Evolutionary conservation across 371 early-diverging fungal species (phyloP), one percentile per base, ranked within the genome.

Genomic region (Zopfochytrium polystomum): DNA sequence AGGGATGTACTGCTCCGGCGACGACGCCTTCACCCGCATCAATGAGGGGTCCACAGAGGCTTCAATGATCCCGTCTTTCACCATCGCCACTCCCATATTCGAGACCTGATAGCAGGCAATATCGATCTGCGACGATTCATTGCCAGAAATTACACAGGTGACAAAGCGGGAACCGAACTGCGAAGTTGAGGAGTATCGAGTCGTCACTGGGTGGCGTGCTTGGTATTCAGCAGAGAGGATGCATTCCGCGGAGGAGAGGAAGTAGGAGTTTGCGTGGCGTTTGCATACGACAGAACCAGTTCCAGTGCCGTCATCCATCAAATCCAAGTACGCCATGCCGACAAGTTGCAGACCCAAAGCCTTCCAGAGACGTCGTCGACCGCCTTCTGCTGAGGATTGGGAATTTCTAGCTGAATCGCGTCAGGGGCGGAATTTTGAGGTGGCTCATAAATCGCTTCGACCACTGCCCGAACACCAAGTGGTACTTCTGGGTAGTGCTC

Each of bases 291-390:
- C 95, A 18, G 83, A 93, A 6, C 93, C 91, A 31, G 76, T 72
- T 6, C 89, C 89, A 0, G 82, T 80, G 0, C 92, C 90, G 60
- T 95, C 90, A 67, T 96, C 93, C 2, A 83, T 68, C 47, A 99
- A 76, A 72, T 99, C 97, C 0, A 98, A 95, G 68, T 90, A 97
- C 2, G 97, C 86, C 89, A 96, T 90, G 25, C 99, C 99, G 18
- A 86, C 77, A 33, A 80, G 68, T 52, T 79, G 74, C 27, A 96
- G 80, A 2, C 93, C 95, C 64, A 96, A 88, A 0, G 78, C 73
- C 1, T n/a, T n/a, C 68, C 73, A 0, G 93, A 92, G 32, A 89
- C 82, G 15, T 79, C 77, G 23, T 89, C 85, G 2, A 89, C 83
- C 13, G 71, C 22, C 15, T 62, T 27, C 71, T 74, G 27, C 80